phyloP scores from a whole-genome alignment of 495 filamentous ascomycete genomes.

The Penicillium maclennaniae region DNA sequence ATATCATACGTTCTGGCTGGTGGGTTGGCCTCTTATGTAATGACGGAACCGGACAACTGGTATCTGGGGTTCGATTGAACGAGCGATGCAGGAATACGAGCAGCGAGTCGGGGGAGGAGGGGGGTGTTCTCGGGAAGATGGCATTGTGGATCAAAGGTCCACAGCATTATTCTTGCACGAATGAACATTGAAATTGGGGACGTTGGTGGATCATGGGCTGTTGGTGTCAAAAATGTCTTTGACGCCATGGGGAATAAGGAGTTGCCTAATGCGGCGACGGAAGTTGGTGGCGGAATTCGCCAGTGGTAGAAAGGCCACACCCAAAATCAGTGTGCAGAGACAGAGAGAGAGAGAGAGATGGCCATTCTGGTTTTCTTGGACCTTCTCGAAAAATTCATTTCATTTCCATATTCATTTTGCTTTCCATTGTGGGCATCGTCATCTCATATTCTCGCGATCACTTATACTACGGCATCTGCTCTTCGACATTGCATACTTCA shows the following conservation, averaged over 20 bases:
- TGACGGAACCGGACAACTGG: background rate
- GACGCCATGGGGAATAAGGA: conserved; percentile 23
- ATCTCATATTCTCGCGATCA: background rate
- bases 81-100: too few species aligned
- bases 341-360: background rate
- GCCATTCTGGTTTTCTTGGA: background rate
- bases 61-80: background rate
- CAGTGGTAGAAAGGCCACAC: background rate
- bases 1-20: background rate
- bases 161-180: background rate
- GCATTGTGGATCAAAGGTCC: background rate
- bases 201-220: too few species aligned
- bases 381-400: background rate
- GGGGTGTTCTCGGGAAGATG: background rate
- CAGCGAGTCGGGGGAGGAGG: background rate
- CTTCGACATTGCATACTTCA: background rate
- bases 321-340: background rate
- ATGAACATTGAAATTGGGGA: background rate
- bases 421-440: too few species aligned
- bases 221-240: conserved; percentile 3
- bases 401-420: too few species aligned
- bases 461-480: too few species aligned
- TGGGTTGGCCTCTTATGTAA: background rate
- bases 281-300: background rate
- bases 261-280: conserved; percentile 15